Base-by-base conservation (phyloP, 352 stramenopile species). In the Globisporangium sylvaticum region DNA sequence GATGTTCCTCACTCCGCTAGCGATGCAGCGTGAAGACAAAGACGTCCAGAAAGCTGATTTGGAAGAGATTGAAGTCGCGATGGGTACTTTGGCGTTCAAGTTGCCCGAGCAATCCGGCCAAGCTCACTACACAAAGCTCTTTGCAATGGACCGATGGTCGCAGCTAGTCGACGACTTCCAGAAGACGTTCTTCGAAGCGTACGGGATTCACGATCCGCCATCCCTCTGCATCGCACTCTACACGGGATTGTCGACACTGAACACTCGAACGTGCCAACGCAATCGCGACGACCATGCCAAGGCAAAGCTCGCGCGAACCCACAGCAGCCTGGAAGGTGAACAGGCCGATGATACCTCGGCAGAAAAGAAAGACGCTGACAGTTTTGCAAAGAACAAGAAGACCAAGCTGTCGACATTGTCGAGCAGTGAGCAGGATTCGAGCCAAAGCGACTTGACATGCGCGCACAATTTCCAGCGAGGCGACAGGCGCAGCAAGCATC, bases 81-180 rank as follows among this genome's bases (percentile, higher is more conserved):
- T 92, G 84, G 84, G 80, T 10, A 92, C 84, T n/a, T 62, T 94
- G 37, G 84, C 86, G 0, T 92, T 89, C 57, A 75, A 86, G 66
- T 71, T 75, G 1, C 84, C 83, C 0, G 78, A 87, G 52, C 75
- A 77, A 15, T 92, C 83, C 32, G 83, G 82, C 6, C 78, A 92
- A 6, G 75, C 83, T 15, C 73, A 79, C 18, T 92, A 91, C 66
- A 74, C 76, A 5, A 73, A 73, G n/a, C 53, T 95, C 6, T 93
- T 95, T 66, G 76, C 80, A n/a, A 59, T 67, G 20, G 79, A 88
- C 6, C 71, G 77, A 29, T 95, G 87, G 87, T 54, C 76, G 42
- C 66, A 62, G 9, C 73, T 95, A 25, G 82, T 82, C 42, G 77
- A 74, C 1, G 76, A 83, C 48, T 91, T 95, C 46, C 74, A 75